A percentile compares a stretch with the other conserved stretches of the same genome.
These are phyloP conservation scores for Ramaria rubella DNA, from an alignment of 768 basidiomycete species.

Conservation along the genomic window DNA sequence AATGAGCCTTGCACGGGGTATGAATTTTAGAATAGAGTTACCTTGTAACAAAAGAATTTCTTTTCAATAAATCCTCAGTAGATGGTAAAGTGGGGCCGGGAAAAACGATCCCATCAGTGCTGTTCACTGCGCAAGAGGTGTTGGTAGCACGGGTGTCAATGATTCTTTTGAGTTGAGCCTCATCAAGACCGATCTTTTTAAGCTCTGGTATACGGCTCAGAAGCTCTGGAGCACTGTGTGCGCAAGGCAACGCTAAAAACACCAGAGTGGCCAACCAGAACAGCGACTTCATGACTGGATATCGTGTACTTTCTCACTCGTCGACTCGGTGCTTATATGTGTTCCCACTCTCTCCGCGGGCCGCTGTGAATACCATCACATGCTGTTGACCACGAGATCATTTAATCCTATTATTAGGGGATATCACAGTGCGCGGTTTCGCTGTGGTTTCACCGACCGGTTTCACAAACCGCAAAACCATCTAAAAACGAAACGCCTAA, in stretches of 20 bases:
- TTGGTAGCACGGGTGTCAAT: background rate
- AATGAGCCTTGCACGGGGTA: background rate
- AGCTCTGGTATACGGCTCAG: background rate
- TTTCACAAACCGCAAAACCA: no score
- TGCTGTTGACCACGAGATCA: no score
- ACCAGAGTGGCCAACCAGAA: background rate
- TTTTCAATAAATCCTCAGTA: slow-evolving; percentile 6
- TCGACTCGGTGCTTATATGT: background rate
- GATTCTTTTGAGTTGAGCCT: background rate
- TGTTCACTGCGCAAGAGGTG: slow-evolving; percentile 4
- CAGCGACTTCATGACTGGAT: background rate
- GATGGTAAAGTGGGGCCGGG: slow-evolving; percentile 6
- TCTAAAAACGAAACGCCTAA: no score
- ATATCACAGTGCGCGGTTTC: no score
- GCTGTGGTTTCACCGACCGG: no score
- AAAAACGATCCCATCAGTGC: background rate
- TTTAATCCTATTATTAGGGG: no score
- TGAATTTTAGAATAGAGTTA: background rate
- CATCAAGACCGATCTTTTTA: background rate
- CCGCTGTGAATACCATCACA: no score
- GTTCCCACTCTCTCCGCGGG: background rate
- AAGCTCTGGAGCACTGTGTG: background rate
- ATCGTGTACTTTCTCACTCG: background rate
- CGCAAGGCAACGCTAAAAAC: background rate
- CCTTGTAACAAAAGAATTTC: slow-evolving; percentile 8